A percentile compares a stretch with the other conserved stretches of the same genome.
phyloP scores from a whole-genome alignment of 2,329 filamentous ascomycete species.

The Metarhizium sp. region DNA sequence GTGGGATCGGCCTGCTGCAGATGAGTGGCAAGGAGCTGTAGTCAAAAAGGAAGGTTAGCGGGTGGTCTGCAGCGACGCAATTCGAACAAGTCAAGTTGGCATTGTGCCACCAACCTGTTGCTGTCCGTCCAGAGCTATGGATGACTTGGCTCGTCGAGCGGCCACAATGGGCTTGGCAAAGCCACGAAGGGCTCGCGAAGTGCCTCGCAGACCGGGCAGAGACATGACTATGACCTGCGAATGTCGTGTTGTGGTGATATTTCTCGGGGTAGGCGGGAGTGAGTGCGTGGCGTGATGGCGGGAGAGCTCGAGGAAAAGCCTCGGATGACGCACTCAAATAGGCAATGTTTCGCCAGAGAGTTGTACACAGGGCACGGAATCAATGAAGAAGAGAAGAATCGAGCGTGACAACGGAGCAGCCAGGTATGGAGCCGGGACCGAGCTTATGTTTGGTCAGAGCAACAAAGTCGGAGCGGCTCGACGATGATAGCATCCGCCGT shows the following conservation, averaged over 20 bases:
- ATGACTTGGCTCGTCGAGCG: conserved; percentile 33
- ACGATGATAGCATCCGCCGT: background rate
- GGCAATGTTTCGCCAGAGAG: too few species aligned
- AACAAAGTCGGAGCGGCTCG: background rate
- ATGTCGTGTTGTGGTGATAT: conserved; percentile 9
- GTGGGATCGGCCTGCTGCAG: conserved; percentile 78
- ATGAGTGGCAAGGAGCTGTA: conserved; percentile 67
- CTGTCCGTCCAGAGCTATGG: conserved; percentile 43
- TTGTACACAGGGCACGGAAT: too few species aligned
- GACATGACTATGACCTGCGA: conserved; percentile 30
- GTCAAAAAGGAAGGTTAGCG: conserved; percentile 7
- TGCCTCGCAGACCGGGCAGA: conserved; percentile 36
- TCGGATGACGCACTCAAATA: conserved; percentile 26
- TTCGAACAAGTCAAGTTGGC: conserved; percentile 7
- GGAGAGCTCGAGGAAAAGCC: conserved; percentile 24
- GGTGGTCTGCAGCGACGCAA: background rate
- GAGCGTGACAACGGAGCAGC: background rate
- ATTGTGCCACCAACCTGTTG: conserved; percentile 39
- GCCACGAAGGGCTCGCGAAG: conserved; percentile 36
- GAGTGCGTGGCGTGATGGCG: background rate
- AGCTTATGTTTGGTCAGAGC: background rate
- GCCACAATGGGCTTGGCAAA: conserved; percentile 22
- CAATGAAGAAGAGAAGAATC: background rate
- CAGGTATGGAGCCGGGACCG: background rate
- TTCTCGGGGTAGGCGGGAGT: conserved; percentile 2